phyloP scores from a whole-genome alignment of 257 asterid species.

The Penstemon davidsonii region DNA sequence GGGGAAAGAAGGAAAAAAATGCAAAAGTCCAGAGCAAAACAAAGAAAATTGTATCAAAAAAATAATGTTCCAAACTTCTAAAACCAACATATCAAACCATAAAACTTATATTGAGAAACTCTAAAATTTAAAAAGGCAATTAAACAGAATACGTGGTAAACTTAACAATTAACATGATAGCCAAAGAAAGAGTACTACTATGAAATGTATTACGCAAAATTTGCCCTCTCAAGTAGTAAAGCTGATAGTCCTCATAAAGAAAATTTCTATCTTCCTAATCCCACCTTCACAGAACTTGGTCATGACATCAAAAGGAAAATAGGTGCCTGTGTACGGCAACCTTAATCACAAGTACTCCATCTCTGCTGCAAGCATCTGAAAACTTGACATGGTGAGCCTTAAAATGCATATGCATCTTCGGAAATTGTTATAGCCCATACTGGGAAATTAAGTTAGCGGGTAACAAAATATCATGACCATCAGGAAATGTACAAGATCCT shows the following conservation, averaged over 20 bases:
- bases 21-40: slow-evolving; percentile 20
- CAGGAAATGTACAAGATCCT: slow-evolving; percentile 26
- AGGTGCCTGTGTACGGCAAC: slow-evolving; percentile 89
- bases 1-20: slow-evolving; percentile 28
- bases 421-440: slow-evolving; percentile 54
- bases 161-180: slow-evolving; percentile 24
- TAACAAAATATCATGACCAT: slow-evolving; percentile 30
- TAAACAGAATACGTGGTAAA: neutral
- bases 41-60: slow-evolving; percentile 28
- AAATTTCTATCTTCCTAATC: slow-evolving; percentile 72
- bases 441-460: slow-evolving; percentile 47
- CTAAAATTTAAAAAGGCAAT: neutral
- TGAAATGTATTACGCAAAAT: slow-evolving; percentile 33
- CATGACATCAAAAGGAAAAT: slow-evolving; percentile 87
- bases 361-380: slow-evolving; percentile 98
- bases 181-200: slow-evolving; percentile 17
- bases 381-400: slow-evolving; percentile 87
- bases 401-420: slow-evolving; percentile 52
- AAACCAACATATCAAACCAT: slow-evolving; percentile 21
- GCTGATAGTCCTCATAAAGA: slow-evolving; percentile 53
- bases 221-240: slow-evolving; percentile 51
- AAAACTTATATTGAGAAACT: slow-evolving; percentile 19
- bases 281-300: slow-evolving; percentile 88
- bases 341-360: slow-evolving; percentile 71
- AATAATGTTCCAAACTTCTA: slow-evolving; percentile 23